phyloP scores from a whole-genome alignment of 805 yeast genomes.

The Myxozyma nipponensis region DNA sequence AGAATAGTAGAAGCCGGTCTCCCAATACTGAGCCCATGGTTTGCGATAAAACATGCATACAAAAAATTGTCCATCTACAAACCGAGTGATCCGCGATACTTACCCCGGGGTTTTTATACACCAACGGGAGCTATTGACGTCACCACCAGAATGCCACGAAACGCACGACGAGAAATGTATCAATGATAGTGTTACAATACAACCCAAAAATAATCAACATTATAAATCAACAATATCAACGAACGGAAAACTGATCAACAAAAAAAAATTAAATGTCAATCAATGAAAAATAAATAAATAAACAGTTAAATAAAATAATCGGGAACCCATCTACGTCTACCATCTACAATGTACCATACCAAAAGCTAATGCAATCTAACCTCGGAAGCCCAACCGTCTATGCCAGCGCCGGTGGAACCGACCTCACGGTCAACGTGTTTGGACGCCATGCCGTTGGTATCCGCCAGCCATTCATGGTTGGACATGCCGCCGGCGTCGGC shows the following conservation, averaged over 20 bases:
- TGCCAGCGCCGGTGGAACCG: constrained; percentile 80
- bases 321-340: background rate
- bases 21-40: constrained; percentile 6
- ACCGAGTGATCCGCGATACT: background rate
- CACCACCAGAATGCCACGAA: too few relatives aligned
- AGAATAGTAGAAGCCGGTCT: constrained; percentile 16
- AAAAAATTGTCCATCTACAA: background rate
- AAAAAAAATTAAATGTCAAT: background rate
- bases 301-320: background rate
- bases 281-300: background rate
- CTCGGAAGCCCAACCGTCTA: constrained; percentile 86
- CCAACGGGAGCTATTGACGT: too few relatives aligned
- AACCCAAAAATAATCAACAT: background rate
- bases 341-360: too few relatives aligned
- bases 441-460: constrained; percentile 71
- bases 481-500: constrained; percentile 97
- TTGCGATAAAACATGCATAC: background rate
- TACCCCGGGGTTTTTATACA: background rate
- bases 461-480: constrained; percentile 77
- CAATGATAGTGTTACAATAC: too few relatives aligned
- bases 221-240: background rate
- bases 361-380: constrained; percentile 34
- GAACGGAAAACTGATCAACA: background rate
- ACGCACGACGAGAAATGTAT: too few relatives aligned
- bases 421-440: constrained; percentile 67